Conservation (phyloP, 345 rosid genomes). For the Euclidium syriacum region DNA sequence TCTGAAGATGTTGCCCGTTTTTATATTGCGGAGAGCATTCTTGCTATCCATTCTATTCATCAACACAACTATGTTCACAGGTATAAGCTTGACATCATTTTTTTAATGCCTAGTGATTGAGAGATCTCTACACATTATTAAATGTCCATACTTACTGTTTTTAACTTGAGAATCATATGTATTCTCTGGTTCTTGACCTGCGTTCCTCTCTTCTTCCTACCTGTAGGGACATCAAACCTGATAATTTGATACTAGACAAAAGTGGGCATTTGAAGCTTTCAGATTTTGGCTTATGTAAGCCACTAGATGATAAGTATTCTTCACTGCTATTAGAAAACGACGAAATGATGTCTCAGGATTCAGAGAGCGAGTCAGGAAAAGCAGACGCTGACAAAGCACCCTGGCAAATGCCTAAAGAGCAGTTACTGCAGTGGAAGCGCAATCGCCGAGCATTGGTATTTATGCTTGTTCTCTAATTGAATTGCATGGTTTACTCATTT, state of each 20-base stretch:
- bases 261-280: conserved; percentile 98
- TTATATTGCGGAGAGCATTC: conserved; percentile 86
- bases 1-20: conserved; percentile 90
- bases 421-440: conserved; percentile 78
- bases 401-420: conserved; percentile 87
- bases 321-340: conserved; percentile 72
- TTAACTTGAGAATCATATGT: background rate
- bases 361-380: conserved; percentile 40
- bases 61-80: conserved; percentile 83
- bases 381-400: conserved; percentile 50
- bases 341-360: conserved; percentile 50
- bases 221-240: conserved; percentile 96
- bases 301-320: conserved; percentile 89
- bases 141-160: background rate
- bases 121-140: background rate
- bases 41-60: conserved; percentile 84
- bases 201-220: conserved; percentile 20
- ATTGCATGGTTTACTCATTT: background rate
- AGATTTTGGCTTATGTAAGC: conserved; percentile 98
- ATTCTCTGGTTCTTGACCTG: background rate
- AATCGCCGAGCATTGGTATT: conserved; percentile 91
- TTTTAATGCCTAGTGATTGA: background rate
- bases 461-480: conserved; percentile 11
- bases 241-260: conserved; percentile 88
- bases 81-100: conserved; percentile 26